phyloP scores from a whole-genome alignment of 495 filamentous ascomycete species.

The Hypoxylon rickii region DNA sequence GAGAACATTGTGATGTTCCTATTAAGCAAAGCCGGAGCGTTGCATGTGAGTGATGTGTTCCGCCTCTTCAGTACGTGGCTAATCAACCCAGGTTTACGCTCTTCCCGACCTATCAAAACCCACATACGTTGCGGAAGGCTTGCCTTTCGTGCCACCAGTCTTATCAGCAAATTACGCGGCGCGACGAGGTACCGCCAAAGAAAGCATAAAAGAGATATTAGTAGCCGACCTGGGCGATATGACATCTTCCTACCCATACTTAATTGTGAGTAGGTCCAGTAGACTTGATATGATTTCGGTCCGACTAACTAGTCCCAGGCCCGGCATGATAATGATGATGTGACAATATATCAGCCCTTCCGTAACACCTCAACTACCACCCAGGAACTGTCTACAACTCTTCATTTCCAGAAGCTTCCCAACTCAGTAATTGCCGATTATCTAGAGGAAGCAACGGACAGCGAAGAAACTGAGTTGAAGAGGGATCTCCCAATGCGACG shows the following conservation, averaged over 20 bases:
- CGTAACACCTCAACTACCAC: slow-evolving; percentile 44
- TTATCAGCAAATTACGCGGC: slow-evolving; percentile 70
- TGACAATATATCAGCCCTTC: slow-evolving; percentile 87
- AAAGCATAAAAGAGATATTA: slow-evolving; percentile 73
- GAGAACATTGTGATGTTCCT: slow-evolving; percentile 72
- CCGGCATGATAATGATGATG: slow-evolving; percentile 76
- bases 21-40: slow-evolving; percentile 66
- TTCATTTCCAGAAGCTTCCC: slow-evolving; percentile 78
- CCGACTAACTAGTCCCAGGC: slow-evolving; percentile 53
- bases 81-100: slow-evolving; percentile 59
- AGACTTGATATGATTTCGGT: background rate
- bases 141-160: slow-evolving; percentile 77
- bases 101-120: slow-evolving; percentile 64
- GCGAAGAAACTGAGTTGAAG: slow-evolving; percentile 38
- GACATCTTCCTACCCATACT: slow-evolving; percentile 69
- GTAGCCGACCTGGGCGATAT: slow-evolving; percentile 83
- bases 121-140: slow-evolving; percentile 67
- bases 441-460: slow-evolving; percentile 45
- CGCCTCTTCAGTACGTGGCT: slow-evolving; percentile 10
- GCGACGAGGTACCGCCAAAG: slow-evolving; percentile 70
- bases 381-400: slow-evolving; percentile 45
- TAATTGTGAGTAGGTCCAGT: slow-evolving; percentile 64
- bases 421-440: slow-evolving; percentile 63
- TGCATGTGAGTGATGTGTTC: slow-evolving; percentile 65
- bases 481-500: slow-evolving; percentile 60